Base-by-base conservation (phyloP, 352 stramenopile species). In the Phytophthora pseudosyringae region DNA sequence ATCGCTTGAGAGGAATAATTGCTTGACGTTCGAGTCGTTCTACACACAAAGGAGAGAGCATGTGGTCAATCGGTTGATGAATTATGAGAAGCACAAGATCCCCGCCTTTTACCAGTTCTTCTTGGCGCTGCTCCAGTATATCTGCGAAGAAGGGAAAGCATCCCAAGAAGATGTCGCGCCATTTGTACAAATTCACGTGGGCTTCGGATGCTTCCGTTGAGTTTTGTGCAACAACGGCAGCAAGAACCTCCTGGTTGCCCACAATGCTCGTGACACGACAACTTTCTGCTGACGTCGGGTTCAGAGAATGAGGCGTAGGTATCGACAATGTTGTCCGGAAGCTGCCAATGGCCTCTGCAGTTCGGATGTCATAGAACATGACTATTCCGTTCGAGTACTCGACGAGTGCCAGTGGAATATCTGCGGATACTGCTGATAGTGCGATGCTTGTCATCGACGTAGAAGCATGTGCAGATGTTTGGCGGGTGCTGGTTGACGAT, bases 291-390 rank as follows among this genome's bases (percentile, higher is more conserved):
- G 44, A 33, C 6, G 15, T 29, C 25, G 16, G n/a, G 3, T 43
- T 18, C 16, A 28, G 11, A 16, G 13, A 13, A 0, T 28, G 43
- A 15, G 51, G 36, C 35, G 50, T 28, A 33, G 36, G 11, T 18
- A 28, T 33, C 15, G 54, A 41, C 18, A 31, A 15, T 15, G 48
- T 45, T 10, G 61, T 65, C 4, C 64, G 57, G 3, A 89, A 44
- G 50, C 75, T 86, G 10, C 67, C 71, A 16, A 86, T 74, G 0
- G 78, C 80, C 13, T 78, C 66, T 9, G 67, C 78, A 4, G 54
- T 75, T 38, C 77, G 74, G 15, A 79, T 52, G 21, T 91, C 76
- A 50, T 83, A 83, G 1, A 88, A 48, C 48, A 88, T 29, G 11
- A 69, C 47, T 26, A 75, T 76, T 5, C 80, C 80, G 26, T 70